Conservation (phyloP, 2,329 filamentous ascomycete genomes). For the Monilinia vaccinii-corymbosi region DNA sequence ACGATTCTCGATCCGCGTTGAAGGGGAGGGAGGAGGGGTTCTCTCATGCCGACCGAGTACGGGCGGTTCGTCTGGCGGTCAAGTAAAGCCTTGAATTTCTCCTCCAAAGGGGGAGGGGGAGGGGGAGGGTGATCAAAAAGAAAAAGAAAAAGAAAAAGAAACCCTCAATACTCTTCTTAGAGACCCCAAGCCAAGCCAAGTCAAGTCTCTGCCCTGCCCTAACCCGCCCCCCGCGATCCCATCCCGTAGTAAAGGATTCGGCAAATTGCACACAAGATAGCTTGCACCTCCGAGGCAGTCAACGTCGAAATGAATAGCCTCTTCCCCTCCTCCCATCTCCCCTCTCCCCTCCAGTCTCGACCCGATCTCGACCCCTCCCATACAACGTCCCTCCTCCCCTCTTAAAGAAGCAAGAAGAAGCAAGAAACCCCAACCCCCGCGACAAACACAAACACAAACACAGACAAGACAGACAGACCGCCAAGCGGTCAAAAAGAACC, state of each 20-base stretch:
- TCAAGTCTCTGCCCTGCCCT: too few species aligned
- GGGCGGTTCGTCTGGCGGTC: not conserved
- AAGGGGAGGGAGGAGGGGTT: not conserved
- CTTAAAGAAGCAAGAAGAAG: too few species aligned
- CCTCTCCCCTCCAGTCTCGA: not conserved
- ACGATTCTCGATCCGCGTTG: not conserved
- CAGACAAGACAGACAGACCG: not conserved
- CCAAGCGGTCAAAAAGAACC: conserved; percentile 7
- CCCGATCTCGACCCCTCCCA: not conserved
- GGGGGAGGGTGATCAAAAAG: too few species aligned
- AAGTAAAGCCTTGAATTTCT: too few species aligned
- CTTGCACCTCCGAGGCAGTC: not conserved
- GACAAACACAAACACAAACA: not conserved
- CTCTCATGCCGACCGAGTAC: not conserved
- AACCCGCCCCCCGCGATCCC: too few species aligned
- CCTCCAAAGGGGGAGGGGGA: too few species aligned
- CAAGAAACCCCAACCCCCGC: too few species aligned
- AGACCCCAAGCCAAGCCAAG: too few species aligned
- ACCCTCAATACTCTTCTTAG: too few species aligned
- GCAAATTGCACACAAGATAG: not conserved
- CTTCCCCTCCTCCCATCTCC: too few species aligned
- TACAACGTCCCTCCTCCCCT: not conserved
- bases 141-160: too few species aligned
- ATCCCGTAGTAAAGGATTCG: not conserved
- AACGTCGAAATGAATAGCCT: not conserved